Percentiles rank a stretch among this genome's conserved stretches.
phyloP scores from a whole-genome alignment of 495 filamentous ascomycete genomes.

The Chlorociboria aeruginascens region DNA sequence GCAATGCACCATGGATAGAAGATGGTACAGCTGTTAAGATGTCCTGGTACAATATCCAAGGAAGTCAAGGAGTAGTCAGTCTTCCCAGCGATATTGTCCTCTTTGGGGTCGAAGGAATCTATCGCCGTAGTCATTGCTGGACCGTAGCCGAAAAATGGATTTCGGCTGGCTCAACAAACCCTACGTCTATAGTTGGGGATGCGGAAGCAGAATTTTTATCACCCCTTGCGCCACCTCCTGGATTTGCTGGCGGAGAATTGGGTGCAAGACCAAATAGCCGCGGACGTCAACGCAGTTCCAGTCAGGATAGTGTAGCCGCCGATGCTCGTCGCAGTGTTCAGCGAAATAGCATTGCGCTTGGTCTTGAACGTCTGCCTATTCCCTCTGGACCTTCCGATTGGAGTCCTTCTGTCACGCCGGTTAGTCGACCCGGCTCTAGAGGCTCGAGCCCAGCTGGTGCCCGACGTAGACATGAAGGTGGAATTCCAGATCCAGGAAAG shows the following conservation, averaged over 20 bases:
- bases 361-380: slow-evolving; percentile 15
- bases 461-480: not conserved
- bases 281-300: not conserved
- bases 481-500: not conserved
- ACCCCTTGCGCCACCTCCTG: slow-evolving; percentile 15
- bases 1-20: slow-evolving; percentile 74
- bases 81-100: slow-evolving; percentile 75
- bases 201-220: not conserved
- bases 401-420: not conserved
- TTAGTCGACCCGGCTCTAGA: not conserved
- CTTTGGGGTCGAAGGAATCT: slow-evolving; percentile 81
- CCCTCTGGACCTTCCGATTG: not conserved
- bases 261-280: slow-evolving; percentile 8
- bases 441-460: not conserved
- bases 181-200: not conserved
- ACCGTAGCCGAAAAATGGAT: slow-evolving; percentile 63
- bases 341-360: slow-evolving; percentile 14
- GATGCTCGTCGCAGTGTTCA: not conserved
- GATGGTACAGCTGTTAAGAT: slow-evolving; percentile 49
- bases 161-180: not conserved
- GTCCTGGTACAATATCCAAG: slow-evolving; percentile 71
- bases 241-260: slow-evolving; percentile 10
- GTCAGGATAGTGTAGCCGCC: not conserved
- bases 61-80: slow-evolving; percentile 57
- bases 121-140: slow-evolving; percentile 90